Evolutionary conservation across 1,139 yeast species (phyloP), one percentile per base, ranked within the genome.

Genomic region (Yamadazyma spencermartinsiae): DNA sequence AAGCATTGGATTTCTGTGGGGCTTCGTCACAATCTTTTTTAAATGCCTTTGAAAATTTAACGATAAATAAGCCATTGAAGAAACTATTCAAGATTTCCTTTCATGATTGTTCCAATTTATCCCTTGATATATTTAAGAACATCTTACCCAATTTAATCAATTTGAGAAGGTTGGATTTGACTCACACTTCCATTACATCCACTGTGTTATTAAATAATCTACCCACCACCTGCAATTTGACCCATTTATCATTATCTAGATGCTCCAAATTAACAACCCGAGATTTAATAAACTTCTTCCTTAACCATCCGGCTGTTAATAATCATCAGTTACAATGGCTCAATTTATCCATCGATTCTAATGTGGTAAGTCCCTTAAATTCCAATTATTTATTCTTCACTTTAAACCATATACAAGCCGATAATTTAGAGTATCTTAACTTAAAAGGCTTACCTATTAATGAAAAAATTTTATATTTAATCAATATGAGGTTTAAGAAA

Each of bases 1-100:
- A 82, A 57, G 79, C 87, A 1, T 65, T 89, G 16, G 98, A 89
- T 62, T 87, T 89, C 50, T 89, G 96, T 60, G 97, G 97, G 3
- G 87, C 95, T 29, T 80, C 88, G 11, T 83, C 86, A 37, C 70
- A 70, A 35, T 65, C 58, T 18, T 86, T 86, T 54, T 79, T 79
- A 10, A 56, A 63, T n/a, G 85, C 86, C n/a, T 84, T 87, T 55
- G 65, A 69, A 25, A 53, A 59, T 27, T 55, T 75, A 10, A 20
- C 29, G 16, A 43, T 50, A 23, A 35, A 42, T 16, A 41, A 31
- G 12, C 45, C 48, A 16, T 58, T 62, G 27, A 59, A 62, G 26
- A 60, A 63, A 63, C 43, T 70, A 61, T 56, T 64, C 44, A 81
- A 86, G 46, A 56, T 89, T 11, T 86, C 95, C 0, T 79, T 89